Evolutionary conservation across 106 monocot genomes (phyloP).

Genomic region (Dioscorea dumetorum): DNA sequence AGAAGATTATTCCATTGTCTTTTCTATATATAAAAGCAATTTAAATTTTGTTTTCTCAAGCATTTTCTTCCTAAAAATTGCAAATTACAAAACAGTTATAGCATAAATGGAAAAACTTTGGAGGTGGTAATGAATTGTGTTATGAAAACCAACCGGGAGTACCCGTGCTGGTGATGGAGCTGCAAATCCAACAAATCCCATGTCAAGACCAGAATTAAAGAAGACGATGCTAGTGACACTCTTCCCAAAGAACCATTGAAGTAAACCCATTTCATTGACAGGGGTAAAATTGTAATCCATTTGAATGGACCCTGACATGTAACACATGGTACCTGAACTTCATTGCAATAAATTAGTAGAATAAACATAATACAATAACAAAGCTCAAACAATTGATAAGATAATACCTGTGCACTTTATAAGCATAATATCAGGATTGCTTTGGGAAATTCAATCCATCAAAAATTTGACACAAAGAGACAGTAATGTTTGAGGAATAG

Average conservation of each 20-base stretch:
- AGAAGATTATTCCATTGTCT: too few relatives aligned
- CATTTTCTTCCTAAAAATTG: too few relatives aligned
- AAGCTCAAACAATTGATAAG: not conserved
- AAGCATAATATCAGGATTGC: not conserved
- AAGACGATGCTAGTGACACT: constrained; percentile 53
- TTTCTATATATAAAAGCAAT: too few relatives aligned
- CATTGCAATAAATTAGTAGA: not conserved
- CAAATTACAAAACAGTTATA: too few relatives aligned
- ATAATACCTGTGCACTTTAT: not conserved
- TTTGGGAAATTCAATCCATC: not conserved
- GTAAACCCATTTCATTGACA: constrained; percentile 70
- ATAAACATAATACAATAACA: not conserved
- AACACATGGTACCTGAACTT: constrained; percentile 79
- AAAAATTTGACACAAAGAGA: not conserved
- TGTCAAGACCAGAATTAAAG: constrained; percentile 58
- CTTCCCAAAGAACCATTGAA: constrained; percentile 95
- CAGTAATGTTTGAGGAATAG: too few relatives aligned
- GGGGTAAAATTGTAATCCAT: constrained; percentile 69
- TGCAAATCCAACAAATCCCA: constrained; percentile 91
- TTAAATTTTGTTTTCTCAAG: too few relatives aligned
- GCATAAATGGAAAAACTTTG: too few relatives aligned
- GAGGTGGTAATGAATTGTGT: too few relatives aligned
- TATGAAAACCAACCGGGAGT: constrained; percentile 56
- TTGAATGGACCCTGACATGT: constrained; percentile 80
- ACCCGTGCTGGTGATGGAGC: constrained; percentile 80